Conservation (phyloP, 2,329 filamentous ascomycete species). For the Talaromyces sp. region DNA sequence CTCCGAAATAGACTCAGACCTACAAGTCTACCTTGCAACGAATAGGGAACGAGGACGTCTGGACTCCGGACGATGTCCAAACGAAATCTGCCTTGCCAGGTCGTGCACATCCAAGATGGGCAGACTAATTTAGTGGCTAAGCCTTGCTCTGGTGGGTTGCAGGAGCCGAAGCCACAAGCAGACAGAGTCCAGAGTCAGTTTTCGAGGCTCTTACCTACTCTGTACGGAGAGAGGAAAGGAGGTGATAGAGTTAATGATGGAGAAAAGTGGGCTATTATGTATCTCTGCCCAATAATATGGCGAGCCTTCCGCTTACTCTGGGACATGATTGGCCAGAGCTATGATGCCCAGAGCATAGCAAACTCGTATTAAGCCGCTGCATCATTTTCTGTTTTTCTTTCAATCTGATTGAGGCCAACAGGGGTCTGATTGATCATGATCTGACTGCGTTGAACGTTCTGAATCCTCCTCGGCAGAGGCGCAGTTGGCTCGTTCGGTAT, state of each 20-base stretch:
- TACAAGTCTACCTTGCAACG: not conserved
- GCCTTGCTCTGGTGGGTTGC: not conserved
- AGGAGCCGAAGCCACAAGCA: not conserved
- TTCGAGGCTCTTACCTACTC: not conserved
- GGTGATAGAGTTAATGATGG: not conserved
- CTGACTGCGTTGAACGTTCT: not conserved
- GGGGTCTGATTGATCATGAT: not conserved
- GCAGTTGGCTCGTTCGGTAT: not conserved
- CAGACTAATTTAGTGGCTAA: not conserved
- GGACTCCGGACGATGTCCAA: not conserved
- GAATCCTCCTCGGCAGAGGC: not conserved
- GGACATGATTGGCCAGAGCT: not conserved
- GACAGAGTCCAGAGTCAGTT: not conserved
- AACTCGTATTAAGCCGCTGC: slow-evolving; percentile 10
- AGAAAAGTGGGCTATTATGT: not conserved
- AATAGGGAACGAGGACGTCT: not conserved
- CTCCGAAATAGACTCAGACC: not conserved
- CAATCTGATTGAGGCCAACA: not conserved
- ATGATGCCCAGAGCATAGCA: not conserved
- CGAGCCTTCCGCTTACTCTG: not conserved
- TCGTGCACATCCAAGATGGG: slow-evolving; percentile 1
- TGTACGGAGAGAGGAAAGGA: not conserved
- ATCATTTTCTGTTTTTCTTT: not conserved
- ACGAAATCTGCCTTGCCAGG: slow-evolving; percentile 3
- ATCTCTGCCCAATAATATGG: not conserved